Conservation (phyloP, 2,329 filamentous ascomycete species). For the Fusarium sublunatum region DNA sequence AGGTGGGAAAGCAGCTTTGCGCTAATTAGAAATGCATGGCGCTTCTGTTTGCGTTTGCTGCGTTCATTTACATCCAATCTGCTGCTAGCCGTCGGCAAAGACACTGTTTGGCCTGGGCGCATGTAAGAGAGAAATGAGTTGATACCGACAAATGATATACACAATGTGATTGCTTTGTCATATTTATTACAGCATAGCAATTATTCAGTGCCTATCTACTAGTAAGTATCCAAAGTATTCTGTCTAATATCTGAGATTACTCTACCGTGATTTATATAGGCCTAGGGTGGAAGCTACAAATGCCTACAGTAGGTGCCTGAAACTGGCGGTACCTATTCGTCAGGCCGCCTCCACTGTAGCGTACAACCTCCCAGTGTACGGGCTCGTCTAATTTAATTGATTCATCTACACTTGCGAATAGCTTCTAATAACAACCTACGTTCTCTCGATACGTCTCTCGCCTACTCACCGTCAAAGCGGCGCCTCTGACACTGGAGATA, state of each 20-base stretch:
- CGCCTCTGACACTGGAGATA: neutral
- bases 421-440: neutral
- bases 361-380: slow-evolving; percentile 5
- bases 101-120: neutral
- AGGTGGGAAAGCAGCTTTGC: neutral
- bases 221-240: too few species aligned
- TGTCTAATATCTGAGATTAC: neutral
- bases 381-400: neutral
- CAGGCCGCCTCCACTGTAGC: slow-evolving; percentile 5
- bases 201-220: too few species aligned
- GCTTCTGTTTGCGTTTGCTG: neutral
- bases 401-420: neutral
- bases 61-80: neutral
- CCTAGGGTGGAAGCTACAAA: neutral
- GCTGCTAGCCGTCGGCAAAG: neutral
- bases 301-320: neutral
- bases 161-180: neutral
- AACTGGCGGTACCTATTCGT: neutral
- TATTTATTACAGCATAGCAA: neutral
- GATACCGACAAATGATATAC: neutral
- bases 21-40: neutral
- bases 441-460: neutral
- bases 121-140: neutral
- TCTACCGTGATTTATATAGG: neutral
- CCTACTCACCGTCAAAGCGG: neutral